Evolutionary conservation across 2,329 filamentous ascomycete genomes (phyloP), one percentile per base, ranked within the genome.

Genomic region (Raffaelea albimanens): DNA sequence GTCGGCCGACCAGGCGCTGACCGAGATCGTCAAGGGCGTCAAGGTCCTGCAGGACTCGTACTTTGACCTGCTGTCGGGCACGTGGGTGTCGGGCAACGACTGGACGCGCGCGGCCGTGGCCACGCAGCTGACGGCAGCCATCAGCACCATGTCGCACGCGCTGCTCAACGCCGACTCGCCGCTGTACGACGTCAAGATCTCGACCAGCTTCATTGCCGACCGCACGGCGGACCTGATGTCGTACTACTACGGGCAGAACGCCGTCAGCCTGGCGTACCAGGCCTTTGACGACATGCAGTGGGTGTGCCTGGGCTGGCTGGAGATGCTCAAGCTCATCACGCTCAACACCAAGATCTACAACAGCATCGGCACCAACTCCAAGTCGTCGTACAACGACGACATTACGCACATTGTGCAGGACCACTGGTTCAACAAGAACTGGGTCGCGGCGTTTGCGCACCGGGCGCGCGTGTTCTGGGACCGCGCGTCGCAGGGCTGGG

Each of bases 381-480:
- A 8, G 34, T 38, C 34, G 13, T 38, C 34, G 34, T 38, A 38
- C 34, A 38, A 38, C 34, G 31, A 38, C 34, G 34, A 7, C 8
- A 38, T 38, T 16, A 38, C 34, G 14, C 34, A 10, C 8, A 16
- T 19, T 5, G 34, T 38, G 14, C 34, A 38, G 18, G 34, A 38
- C 34, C 34, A 38, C 34, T 95, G 88, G 84, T 82, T 95, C 59
- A 90, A 86, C 1, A 73, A 75, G 21, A 77, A 84, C 57, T 94
- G 87, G 70, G 73, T 79, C 25, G 74, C 80, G 2, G 75, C 83
- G 0, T 95, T 93, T 61, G 84, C 89, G 1, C 86, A 93, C 58
- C 79, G 91, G 40, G 82, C 88, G 0, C 79, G 85, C 36, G 67
- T 91, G 10, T 96, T 96, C 65, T 95, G 90, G 75, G 83, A 89